Percentiles rank a stretch among this genome's conserved stretches.
Evolutionary conservation across 1,284 basidiomycete genomes (phyloP).

Genomic region (Ganoderma lucidum): DNA sequence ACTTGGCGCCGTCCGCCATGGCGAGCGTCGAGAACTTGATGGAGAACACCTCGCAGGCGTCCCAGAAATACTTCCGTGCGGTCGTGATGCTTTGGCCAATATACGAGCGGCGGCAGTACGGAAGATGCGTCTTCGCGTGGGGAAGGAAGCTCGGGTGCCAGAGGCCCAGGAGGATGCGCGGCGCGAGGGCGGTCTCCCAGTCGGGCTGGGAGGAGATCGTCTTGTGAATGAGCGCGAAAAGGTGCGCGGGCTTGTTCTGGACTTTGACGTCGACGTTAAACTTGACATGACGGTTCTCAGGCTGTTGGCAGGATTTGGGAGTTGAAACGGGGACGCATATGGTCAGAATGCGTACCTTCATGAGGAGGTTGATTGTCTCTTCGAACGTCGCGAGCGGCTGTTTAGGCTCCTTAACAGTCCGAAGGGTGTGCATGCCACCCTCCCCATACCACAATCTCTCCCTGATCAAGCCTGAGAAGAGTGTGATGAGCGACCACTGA

Average conservation of each 20-base stretch:
- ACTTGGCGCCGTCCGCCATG: constrained; percentile 78
- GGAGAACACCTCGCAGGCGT: constrained; percentile 88
- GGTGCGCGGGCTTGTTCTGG: constrained; percentile 88
- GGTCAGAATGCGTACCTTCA: constrained; percentile 63
- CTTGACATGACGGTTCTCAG: constrained; percentile 86
- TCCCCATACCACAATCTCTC: constrained; percentile 75
- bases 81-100: constrained; percentile 80
- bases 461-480: constrained; percentile 64
- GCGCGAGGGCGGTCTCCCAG: constrained; percentile 86
- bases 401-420: constrained; percentile 85
- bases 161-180: constrained; percentile 88
- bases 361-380: constrained; percentile 84
- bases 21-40: constrained; percentile 84
- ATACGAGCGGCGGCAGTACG: constrained; percentile 87
- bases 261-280: constrained; percentile 97
- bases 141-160: constrained; percentile 95
- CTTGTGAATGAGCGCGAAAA: constrained; percentile 88
- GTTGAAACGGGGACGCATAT: constrained; percentile 16
- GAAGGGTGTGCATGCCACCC: constrained; percentile 83
- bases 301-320: constrained; percentile 51
- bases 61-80: constrained; percentile 92
- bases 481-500: constrained; percentile 19
- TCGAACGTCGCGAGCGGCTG: constrained; percentile 90
- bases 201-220: constrained; percentile 75
- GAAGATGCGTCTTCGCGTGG: constrained; percentile 79